Evolutionary conservation across 371 early-diverging fungal genomes (phyloP).

Genomic region (Parasitella parasitica): DNA sequence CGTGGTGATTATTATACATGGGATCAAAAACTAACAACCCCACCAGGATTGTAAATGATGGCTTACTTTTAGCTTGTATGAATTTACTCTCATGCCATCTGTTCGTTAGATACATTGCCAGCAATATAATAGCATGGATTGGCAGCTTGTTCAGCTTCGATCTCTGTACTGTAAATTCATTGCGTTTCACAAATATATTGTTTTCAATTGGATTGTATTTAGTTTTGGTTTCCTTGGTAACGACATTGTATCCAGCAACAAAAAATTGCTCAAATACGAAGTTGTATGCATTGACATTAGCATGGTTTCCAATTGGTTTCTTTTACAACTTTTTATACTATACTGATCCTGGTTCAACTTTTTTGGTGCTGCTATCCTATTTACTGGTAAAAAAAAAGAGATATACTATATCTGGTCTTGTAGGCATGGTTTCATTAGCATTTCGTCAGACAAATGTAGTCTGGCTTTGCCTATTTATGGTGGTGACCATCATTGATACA

Average conservation of each 20-base stretch:
- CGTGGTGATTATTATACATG: conserved; percentile 66
- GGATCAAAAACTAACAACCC: conserved; percentile 95
- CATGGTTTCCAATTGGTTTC: conserved; percentile 77
- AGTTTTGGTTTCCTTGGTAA: conserved; percentile 38
- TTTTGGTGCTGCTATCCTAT: conserved; percentile 76
- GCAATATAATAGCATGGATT: conserved; percentile 24
- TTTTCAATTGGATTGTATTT: conserved; percentile 55
- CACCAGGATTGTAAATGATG: conserved; percentile 90
- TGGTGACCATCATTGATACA: conserved; percentile 36
- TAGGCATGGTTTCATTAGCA: conserved; percentile 58
- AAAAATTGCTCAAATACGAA: neutral
- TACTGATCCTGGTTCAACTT: conserved; percentile 86
- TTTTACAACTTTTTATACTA: conserved; percentile 90
- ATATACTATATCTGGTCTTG: conserved; percentile 57
- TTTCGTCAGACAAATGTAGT: conserved; percentile 94
- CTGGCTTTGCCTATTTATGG: conserved; percentile 72
- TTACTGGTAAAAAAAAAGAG: conserved; percentile 47
- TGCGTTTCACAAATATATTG: conserved; percentile 63
- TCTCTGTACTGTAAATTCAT: conserved; percentile 48
- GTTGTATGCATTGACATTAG: conserved; percentile 57
- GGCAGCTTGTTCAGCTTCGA: conserved; percentile 9
- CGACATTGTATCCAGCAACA: conserved; percentile 30
- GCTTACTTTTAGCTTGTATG: too few relatives aligned
- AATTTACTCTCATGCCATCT: too few relatives aligned
- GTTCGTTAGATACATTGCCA: conserved; percentile 54